Percentiles rank a stretch among this genome's conserved stretches.
Evolutionary conservation across 345 rosid genomes (phyloP).

Genomic region (Jatropha curcas): DNA sequence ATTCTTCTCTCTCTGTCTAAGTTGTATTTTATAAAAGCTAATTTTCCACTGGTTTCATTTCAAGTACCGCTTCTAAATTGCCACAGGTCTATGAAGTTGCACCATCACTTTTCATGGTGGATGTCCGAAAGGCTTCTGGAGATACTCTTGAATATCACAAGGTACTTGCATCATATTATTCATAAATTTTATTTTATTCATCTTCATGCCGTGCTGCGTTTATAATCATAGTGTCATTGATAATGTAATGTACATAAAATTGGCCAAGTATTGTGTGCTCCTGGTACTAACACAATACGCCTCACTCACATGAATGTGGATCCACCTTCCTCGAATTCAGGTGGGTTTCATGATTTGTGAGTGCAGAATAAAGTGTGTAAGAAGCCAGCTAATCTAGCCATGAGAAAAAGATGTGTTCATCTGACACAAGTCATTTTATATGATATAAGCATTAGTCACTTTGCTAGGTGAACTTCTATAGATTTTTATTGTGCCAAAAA

Average conservation of each 20-base stretch:
- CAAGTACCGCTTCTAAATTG: background rate
- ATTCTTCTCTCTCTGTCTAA: background rate
- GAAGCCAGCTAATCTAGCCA: background rate
- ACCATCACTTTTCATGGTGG: slow-evolving; percentile 88
- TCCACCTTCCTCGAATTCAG: too few species aligned
- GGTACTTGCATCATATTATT: slow-evolving; percentile 37
- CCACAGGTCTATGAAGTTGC: slow-evolving; percentile 84
- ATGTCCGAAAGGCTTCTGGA: slow-evolving; percentile 86
- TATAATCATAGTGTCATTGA: background rate
- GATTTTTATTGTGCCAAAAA: background rate
- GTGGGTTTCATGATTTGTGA: too few species aligned
- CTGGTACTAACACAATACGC: too few species aligned
- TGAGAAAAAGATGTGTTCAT: background rate
- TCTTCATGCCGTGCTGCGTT: background rate
- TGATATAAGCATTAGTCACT: background rate
- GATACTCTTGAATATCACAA: slow-evolving; percentile 89
- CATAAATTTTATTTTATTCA: background rate
- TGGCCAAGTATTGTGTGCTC: too few species aligned
- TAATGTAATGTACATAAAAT: background rate
- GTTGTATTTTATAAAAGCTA: background rate
- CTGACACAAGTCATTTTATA: background rate
- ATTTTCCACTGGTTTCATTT: background rate
- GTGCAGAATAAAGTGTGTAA: too few species aligned
- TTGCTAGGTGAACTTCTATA: background rate
- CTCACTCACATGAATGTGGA: too few species aligned